Base-by-base conservation (phyloP, 768 basidiomycete species). In the Boletus sp. region DNA sequence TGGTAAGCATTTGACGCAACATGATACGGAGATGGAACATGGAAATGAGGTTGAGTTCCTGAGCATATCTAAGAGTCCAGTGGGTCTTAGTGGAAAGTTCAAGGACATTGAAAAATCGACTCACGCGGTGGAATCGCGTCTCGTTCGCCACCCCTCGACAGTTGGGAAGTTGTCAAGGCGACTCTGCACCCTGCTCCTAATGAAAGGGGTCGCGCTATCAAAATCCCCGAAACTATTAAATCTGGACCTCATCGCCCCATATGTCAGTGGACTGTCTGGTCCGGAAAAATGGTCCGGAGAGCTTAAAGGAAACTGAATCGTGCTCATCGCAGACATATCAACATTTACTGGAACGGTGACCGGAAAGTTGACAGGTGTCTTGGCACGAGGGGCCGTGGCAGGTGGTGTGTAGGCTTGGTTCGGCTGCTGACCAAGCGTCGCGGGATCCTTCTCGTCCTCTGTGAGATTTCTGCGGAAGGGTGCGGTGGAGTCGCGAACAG, bases 11-110 rank as follows among this genome's bases (percentile, higher is more conserved):
- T 72, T 99, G 97, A 6, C 86, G 83, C 14, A 99, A 76, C 87
- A 98, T 94, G 54, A 85, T 80, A 39, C 91, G 88, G 47, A 98
- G 80, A 71, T 98, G 93, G 58, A 81, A 79, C 83, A 97, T 90
- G 11, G 94, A 95, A 13, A 86, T 84, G 10, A 85, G 72, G 65
- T 94, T 93, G 29, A 95, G 80, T 65, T 93, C 85, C 64, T 90
- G 83, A 15, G 90, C 84, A 69, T 89, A 90, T 53, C 93, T 93
- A 51, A 38, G 11, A 40, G 25, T 27, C 21, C 14, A 59, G 2
- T 32, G 21, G 4, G 3, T 46, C 15, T 56, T 41, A 55, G 57
- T 35, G 21, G 30, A 50, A 21, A 37, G 46, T 51, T 15, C 48
- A 35, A 52, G 23, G 47, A 52, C 44, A 14, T 27, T 34, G 10